Percentiles rank a stretch among this genome's conserved stretches.
These are phyloP conservation scores for Podaxis sp. DNA, from an alignment of 768 basidiomycete genomes.

Conservation along the genomic window DNA sequence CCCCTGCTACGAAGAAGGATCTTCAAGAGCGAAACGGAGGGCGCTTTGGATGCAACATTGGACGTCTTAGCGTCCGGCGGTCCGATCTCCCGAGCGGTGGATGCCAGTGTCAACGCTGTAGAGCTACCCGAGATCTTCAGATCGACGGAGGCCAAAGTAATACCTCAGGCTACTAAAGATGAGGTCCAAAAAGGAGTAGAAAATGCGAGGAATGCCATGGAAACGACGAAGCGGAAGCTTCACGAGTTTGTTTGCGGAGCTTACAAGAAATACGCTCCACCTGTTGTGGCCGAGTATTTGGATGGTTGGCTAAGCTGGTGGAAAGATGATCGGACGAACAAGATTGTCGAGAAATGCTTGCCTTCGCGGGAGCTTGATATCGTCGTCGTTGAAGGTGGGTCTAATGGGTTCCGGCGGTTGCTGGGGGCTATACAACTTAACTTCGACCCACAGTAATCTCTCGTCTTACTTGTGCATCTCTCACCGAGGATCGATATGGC, in stretches of 20 bases:
- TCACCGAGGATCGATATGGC: slow-evolving; percentile 80
- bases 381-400: slow-evolving; percentile 59
- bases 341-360: slow-evolving; percentile 51
- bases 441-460: slow-evolving; percentile 53
- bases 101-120: slow-evolving; percentile 41
- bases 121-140: slow-evolving; percentile 36
- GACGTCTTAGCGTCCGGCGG: slow-evolving; percentile 63
- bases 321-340: slow-evolving; percentile 52
- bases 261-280: slow-evolving; percentile 30
- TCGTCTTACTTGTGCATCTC: slow-evolving; percentile 65
- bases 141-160: slow-evolving; percentile 28
- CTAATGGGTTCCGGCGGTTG: neutral
- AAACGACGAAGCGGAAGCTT: slow-evolving; percentile 13
- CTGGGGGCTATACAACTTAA: neutral
- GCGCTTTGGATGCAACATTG: slow-evolving; percentile 35
- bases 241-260: slow-evolving; percentile 3
- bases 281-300: slow-evolving; percentile 24
- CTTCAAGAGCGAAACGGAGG: slow-evolving; percentile 46
- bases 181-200: slow-evolving; percentile 23
- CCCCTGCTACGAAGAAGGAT: slow-evolving; percentile 44
- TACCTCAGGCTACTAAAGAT: slow-evolving; percentile 21
- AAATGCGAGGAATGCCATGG: slow-evolving; percentile 19
- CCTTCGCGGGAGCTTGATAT: slow-evolving; percentile 65
- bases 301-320: slow-evolving; percentile 49
- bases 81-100: slow-evolving; percentile 49